A percentile compares a stretch with the other conserved stretches of the same genome.
Evolutionary conservation across 768 basidiomycete species (phyloP).

Genomic region (Amanita fuliginea): DNA sequence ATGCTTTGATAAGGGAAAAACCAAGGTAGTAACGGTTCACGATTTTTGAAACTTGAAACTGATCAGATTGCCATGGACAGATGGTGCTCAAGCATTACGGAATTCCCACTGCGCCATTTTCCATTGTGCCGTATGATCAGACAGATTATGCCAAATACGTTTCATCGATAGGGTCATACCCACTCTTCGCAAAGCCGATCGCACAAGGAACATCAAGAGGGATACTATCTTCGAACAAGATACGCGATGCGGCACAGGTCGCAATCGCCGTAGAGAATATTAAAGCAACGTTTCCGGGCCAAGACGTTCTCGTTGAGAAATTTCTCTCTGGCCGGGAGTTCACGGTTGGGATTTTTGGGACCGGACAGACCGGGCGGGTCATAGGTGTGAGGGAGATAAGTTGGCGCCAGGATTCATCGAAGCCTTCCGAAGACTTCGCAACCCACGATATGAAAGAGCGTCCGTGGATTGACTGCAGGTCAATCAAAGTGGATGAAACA

Average conservation of each 20-base stretch:
- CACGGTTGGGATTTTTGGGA: conserved; percentile 16
- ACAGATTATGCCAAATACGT: neutral
- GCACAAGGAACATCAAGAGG: conserved; percentile 13
- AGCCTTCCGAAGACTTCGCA: neutral
- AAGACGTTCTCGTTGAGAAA: conserved; percentile 14
- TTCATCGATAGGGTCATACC: conserved; percentile 10
- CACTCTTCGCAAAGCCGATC: conserved; percentile 15
- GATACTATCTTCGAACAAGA: conserved; percentile 12
- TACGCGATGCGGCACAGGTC: conserved; percentile 8
- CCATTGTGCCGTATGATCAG: conserved; percentile 8
- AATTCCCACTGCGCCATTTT: conserved; percentile 14
- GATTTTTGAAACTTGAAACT: neutral
- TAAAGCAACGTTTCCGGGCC: conserved; percentile 11
- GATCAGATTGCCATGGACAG: neutral
- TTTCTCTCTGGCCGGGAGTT: conserved; percentile 17
- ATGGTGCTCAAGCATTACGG: conserved; percentile 15
- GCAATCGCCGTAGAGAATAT: neutral
- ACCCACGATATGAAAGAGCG: neutral
- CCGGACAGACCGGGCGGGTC: conserved; percentile 10
- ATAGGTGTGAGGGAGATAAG: conserved; percentile 8
- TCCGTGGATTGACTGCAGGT: neutral
- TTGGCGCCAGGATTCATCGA: neutral
- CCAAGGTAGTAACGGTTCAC: conserved; percentile 10
- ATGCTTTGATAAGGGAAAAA: conserved; percentile 17
- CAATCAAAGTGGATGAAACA: neutral